A percentile compares a stretch with the other conserved stretches of the same genome.
phyloP scores from a whole-genome alignment of 305 asterid species.

The Fraxinus latifolia region DNA sequence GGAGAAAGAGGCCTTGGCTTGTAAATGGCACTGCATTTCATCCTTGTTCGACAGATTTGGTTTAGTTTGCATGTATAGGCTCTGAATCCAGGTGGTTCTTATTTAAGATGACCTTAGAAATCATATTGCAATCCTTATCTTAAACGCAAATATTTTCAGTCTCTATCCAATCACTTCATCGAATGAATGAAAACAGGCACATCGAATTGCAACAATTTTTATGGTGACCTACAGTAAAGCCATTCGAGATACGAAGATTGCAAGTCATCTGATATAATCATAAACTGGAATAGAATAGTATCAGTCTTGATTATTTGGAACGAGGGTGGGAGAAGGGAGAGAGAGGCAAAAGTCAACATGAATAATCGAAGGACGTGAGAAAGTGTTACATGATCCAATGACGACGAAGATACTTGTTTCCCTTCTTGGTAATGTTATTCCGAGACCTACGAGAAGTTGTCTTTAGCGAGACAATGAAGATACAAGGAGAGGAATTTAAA shows the following conservation, averaged over 20 bases:
- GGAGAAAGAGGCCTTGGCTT: slow-evolving; percentile 47
- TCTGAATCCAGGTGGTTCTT: not conserved
- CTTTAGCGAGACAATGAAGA: not conserved
- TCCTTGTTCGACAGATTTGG: slow-evolving; percentile 44
- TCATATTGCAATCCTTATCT: not conserved
- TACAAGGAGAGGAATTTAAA: not conserved
- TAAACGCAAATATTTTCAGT: not conserved
- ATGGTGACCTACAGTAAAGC: not conserved
- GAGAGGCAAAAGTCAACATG: not conserved
- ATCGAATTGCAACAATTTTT: not conserved
- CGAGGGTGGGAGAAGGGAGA: not conserved
- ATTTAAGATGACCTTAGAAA: not conserved
- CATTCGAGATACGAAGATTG: not conserved
- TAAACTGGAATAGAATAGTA: too few relatives aligned
- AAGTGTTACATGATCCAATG: not conserved
- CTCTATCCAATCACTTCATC: not conserved
- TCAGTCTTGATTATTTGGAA: not conserved
- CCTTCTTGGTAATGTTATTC: not conserved
- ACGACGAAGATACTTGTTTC: not conserved
- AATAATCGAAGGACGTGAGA: not conserved
- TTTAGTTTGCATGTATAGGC: slow-evolving; percentile 20
- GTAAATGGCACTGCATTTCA: slow-evolving; percentile 49
- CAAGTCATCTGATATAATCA: not conserved
- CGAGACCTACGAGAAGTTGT: not conserved
- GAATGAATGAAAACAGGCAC: not conserved